A percentile compares a stretch with the other conserved stretches of the same genome.
phyloP scores from a whole-genome alignment of 2,329 filamentous ascomycete genomes.

The Lachnellula arida region DNA sequence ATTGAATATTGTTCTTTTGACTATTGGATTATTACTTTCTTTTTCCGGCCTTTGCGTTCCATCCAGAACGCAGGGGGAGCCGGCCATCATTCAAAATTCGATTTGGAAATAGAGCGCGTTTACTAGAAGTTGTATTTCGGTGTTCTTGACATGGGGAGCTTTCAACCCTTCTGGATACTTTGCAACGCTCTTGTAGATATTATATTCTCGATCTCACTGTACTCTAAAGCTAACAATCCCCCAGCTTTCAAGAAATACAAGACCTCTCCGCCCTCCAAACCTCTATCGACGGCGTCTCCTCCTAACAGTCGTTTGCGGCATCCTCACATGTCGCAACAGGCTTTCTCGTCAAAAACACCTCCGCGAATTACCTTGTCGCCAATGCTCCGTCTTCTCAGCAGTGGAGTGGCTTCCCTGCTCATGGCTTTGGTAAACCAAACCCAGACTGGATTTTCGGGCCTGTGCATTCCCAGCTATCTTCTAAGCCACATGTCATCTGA shows the following conservation, averaged over 20 bases:
- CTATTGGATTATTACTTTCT: constrained; percentile 21
- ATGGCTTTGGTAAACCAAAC: constrained; percentile 43
- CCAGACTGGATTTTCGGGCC: constrained; percentile 41
- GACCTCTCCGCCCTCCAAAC: constrained; percentile 12
- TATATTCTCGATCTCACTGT: background rate
- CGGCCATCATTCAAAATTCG: constrained; percentile 33
- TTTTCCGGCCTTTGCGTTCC: constrained; percentile 18
- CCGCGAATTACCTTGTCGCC: constrained; percentile 38
- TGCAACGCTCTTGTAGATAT: constrained; percentile 3
- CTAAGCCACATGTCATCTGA: constrained; percentile 38
- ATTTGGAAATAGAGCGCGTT: constrained; percentile 32
- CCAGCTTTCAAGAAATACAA: constrained; percentile 17
- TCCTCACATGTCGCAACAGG: constrained; percentile 40
- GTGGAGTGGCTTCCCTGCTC: constrained; percentile 36
- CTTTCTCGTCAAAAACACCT: constrained; percentile 39
- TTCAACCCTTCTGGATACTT: constrained; percentile 7
- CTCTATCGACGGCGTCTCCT: constrained; percentile 39
- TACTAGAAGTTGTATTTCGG: constrained; percentile 29
- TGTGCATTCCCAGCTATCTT: constrained; percentile 39
- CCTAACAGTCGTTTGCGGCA: constrained; percentile 35
- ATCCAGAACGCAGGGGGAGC: constrained; percentile 20
- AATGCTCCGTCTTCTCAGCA: constrained; percentile 30
- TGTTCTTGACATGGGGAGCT: constrained; percentile 31
- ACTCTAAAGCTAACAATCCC: background rate
- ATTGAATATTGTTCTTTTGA: constrained; percentile 26